Conservation (phyloP, 495 filamentous ascomycete species). For the Coniosporium apollinis region DNA sequence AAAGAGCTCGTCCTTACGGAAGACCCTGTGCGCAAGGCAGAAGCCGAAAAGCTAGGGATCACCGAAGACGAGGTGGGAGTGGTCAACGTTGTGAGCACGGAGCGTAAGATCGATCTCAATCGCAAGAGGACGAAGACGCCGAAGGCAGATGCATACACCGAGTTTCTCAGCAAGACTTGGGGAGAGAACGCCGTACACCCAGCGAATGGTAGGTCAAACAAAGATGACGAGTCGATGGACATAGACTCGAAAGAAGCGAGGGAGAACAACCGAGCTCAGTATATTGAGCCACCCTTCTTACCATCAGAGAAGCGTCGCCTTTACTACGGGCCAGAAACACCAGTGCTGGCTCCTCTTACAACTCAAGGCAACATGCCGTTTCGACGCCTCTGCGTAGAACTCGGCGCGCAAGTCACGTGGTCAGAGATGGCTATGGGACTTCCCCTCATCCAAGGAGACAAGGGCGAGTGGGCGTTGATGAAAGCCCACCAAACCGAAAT, state of each 20-base stretch:
- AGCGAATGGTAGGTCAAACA: conserved; percentile 13
- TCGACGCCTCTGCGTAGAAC: conserved; percentile 72
- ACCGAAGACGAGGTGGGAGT: conserved; percentile 40
- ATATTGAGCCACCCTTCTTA: conserved; percentile 65
- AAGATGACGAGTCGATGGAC: conserved; percentile 20
- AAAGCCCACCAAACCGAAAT: conserved; percentile 74
- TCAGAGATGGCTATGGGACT: conserved; percentile 96
- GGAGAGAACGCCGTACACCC: conserved; percentile 6
- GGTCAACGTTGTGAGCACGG: conserved; percentile 51
- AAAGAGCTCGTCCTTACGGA: conserved; percentile 56
- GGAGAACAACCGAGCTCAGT: conserved; percentile 61
- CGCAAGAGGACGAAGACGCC: conserved; percentile 47
- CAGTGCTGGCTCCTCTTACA: conserved; percentile 71
- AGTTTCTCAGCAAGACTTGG: conserved; percentile 51
- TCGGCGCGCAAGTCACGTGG: conserved; percentile 87
- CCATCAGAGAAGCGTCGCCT: conserved; percentile 84
- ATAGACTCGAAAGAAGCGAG: conserved; percentile 5
- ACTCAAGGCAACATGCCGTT: conserved; percentile 98
- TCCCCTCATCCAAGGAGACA: conserved; percentile 78
- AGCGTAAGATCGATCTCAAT: conserved; percentile 50
- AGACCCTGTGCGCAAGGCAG: conserved; percentile 27
- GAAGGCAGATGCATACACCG: conserved; percentile 56
- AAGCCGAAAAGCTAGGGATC: conserved; percentile 10
- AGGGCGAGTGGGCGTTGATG: conserved; percentile 86
- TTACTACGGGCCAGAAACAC: conserved; percentile 87